These are phyloP conservation scores for Erucastrum elatum DNA, from an alignment of 345 rosid species.

Conservation along the genomic window DNA sequence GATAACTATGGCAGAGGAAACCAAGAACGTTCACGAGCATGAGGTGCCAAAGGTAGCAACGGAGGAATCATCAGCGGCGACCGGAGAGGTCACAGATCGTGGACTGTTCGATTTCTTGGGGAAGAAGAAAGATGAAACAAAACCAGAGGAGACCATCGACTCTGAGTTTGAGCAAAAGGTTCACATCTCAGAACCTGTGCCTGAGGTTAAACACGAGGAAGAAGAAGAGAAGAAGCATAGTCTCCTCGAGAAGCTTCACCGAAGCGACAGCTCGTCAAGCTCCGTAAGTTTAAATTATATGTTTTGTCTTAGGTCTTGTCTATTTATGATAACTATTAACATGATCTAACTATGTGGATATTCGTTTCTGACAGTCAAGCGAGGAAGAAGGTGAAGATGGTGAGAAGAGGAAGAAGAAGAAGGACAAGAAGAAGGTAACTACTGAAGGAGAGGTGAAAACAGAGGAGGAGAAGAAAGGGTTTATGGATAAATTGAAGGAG, in stretches of 20 bases:
- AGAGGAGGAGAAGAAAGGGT: slow-evolving; percentile 53
- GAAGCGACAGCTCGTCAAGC: slow-evolving; percentile 73
- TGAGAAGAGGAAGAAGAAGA: slow-evolving; percentile 56
- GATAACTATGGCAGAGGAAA: slow-evolving; percentile 56
- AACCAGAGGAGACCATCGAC: slow-evolving; percentile 56
- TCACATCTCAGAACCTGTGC: slow-evolving; percentile 47
- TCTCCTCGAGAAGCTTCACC: slow-evolving; percentile 72
- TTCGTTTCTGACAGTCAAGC: slow-evolving; percentile 49
- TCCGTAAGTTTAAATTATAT: slow-evolving; percentile 65
- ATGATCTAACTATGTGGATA: not conserved
- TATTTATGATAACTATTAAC: not conserved
- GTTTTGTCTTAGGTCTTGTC: not conserved
- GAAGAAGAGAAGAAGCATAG: slow-evolving; percentile 51
- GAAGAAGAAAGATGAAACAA: slow-evolving; percentile 65
- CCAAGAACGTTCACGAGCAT: slow-evolving; percentile 47
- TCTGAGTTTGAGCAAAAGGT: slow-evolving; percentile 70
- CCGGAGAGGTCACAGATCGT: slow-evolving; percentile 61
- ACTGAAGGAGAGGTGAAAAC: slow-evolving; percentile 39
- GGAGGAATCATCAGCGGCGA: slow-evolving; percentile 32
- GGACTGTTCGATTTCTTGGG: slow-evolving; percentile 81
- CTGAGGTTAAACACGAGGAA: slow-evolving; percentile 29
- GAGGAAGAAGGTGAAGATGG: slow-evolving; percentile 78
- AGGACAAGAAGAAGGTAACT: slow-evolving; percentile 42
- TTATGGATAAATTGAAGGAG: slow-evolving; percentile 55
- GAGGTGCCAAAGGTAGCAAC: slow-evolving; percentile 38